Evolutionary conservation across 2,329 filamentous ascomycete genomes (phyloP).

Genomic region (Rutstroemia sp.): DNA sequence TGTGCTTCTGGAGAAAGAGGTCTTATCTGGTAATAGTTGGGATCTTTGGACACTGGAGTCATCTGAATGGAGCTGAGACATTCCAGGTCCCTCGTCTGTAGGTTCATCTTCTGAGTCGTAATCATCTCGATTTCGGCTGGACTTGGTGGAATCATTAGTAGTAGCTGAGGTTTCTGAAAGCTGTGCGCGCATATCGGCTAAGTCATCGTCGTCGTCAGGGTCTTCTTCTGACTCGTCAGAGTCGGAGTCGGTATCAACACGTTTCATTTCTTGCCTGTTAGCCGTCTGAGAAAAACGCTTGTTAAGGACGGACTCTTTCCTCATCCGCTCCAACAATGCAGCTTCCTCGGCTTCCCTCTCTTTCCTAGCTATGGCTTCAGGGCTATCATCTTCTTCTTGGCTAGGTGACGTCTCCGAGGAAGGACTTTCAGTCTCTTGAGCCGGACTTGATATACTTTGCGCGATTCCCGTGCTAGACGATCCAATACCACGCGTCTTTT

Average conservation of each 20-base stretch:
- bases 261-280: not conserved
- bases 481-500: not conserved
- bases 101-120: not conserved
- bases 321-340: not conserved
- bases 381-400: not conserved
- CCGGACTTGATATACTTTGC: not conserved
- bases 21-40: not conserved
- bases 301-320: not conserved
- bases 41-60: not conserved
- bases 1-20: not conserved
- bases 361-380: not conserved
- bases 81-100: not conserved
- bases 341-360: not conserved
- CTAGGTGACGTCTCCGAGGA: not conserved
- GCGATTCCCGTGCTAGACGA: no score
- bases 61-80: not conserved
- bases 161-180: not conserved
- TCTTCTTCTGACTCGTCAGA: conserved; percentile 17
- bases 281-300: not conserved
- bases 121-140: not conserved
- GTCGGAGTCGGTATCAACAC: not conserved
- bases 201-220: conserved; percentile 10
- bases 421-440: not conserved
- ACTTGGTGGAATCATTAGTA: not conserved
- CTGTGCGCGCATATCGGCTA: not conserved